Conservation (phyloP, 1,284 basidiomycete genomes). For the Agroathelia rolfsii region DNA sequence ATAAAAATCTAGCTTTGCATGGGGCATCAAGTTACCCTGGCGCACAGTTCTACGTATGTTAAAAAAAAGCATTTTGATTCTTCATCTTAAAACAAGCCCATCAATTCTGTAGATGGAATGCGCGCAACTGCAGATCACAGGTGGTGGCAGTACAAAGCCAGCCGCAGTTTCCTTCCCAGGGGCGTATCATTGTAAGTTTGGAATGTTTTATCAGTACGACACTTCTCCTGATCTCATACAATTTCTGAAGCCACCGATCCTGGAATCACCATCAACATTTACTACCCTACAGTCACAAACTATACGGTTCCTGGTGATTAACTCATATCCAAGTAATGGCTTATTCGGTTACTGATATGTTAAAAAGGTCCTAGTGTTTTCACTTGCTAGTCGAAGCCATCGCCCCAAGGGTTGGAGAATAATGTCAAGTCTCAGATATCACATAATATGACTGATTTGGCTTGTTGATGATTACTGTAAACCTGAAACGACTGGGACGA, state of each 20-base stretch:
- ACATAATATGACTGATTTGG: too few relatives aligned
- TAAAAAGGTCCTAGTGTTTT: too few relatives aligned
- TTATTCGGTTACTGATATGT: too few relatives aligned
- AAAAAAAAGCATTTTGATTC: too few relatives aligned
- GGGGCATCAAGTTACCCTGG: constrained; percentile 34
- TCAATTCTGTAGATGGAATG: constrained; percentile 44
- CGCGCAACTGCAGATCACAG: constrained; percentile 41
- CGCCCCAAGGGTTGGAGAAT: too few relatives aligned
- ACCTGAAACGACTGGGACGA: too few relatives aligned
- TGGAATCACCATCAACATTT: constrained; percentile 33
- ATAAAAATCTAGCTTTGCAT: constrained; percentile 26
- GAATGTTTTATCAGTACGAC: constrained; percentile 6
- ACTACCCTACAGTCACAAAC: constrained; percentile 29
- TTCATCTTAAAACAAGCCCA: too few relatives aligned
- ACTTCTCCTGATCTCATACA: neutral
- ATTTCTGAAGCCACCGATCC: constrained; percentile 18
- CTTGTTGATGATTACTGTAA: too few relatives aligned
- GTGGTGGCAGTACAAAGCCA: constrained; percentile 35
- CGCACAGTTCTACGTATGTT: constrained; percentile 38
- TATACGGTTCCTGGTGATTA: constrained; percentile 31
- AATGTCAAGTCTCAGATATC: too few relatives aligned
- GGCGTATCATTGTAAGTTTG: constrained; percentile 28
- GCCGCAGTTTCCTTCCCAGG: constrained; percentile 42
- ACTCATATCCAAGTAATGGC: too few relatives aligned
- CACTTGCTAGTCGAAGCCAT: too few relatives aligned